Percentiles rank a stretch among this genome's conserved stretches.
phyloP scores from a whole-genome alignment of 2,329 filamentous ascomycete genomes.

The Arthrinium phaeospermum region DNA sequence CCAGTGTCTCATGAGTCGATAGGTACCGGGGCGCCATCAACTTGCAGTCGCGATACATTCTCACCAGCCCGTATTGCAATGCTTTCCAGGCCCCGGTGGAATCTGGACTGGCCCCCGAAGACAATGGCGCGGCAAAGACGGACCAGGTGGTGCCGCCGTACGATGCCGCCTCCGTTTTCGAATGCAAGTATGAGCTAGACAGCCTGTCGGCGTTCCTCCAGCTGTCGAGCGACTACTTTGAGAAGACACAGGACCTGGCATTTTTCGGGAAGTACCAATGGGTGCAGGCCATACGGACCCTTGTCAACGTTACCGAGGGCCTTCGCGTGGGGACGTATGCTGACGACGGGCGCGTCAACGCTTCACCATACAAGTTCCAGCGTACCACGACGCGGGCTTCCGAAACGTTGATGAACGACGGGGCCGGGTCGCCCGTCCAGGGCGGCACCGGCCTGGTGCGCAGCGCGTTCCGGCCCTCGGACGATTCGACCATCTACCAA shows the following conservation, averaged over 20 bases:
- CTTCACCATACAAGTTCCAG: slow-evolving; percentile 72
- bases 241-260: slow-evolving; percentile 71
- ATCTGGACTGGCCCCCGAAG: slow-evolving; percentile 65
- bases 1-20: no score
- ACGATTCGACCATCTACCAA: slow-evolving; percentile 85
- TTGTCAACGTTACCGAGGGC: slow-evolving; percentile 71
- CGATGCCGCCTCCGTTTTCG: slow-evolving; percentile 76
- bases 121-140: slow-evolving; percentile 63
- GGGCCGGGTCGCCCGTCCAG: slow-evolving; percentile 80
- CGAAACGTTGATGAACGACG: slow-evolving; percentile 79
- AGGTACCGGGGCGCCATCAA: slow-evolving; percentile 73
- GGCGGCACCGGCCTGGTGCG: slow-evolving; percentile 80
- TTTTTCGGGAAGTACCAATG: slow-evolving; percentile 78
- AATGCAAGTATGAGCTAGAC: slow-evolving; percentile 97
- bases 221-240: slow-evolving; percentile 80
- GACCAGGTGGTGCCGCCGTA: slow-evolving; percentile 68
- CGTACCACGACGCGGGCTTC: slow-evolving; percentile 75
- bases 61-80: slow-evolving; percentile 81
- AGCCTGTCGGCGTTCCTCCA: slow-evolving; percentile 86
- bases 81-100: slow-evolving; percentile 86
- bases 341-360: slow-evolving; percentile 36
- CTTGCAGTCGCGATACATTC: slow-evolving; percentile 71
- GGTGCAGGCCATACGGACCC: slow-evolving; percentile 72
- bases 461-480: slow-evolving; percentile 87
- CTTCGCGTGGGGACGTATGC: slow-evolving; percentile 71